Conservation (phyloP, 495 filamentous ascomycete species). For the Annulohypoxylon maeteangense region DNA sequence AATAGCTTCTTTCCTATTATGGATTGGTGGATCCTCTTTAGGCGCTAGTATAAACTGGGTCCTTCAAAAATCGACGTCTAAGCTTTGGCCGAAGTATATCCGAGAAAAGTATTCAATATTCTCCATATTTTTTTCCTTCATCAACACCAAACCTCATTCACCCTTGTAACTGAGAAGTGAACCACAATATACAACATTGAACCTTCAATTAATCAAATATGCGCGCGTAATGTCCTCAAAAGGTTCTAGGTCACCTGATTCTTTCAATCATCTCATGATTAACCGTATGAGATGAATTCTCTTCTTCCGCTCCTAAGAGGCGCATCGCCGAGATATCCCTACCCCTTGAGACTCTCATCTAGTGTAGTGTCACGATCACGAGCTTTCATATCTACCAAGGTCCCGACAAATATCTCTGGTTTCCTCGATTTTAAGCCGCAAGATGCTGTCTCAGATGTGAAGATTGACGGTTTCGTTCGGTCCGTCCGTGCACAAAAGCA, state of each 20-base stretch:
- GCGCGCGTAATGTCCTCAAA: conserved; percentile 14
- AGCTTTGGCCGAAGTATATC: conserved; percentile 22
- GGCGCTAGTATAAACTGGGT: conserved; percentile 20
- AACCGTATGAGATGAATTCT: conserved; percentile 36
- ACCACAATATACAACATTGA: conserved; percentile 13
- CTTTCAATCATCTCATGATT: conserved; percentile 4
- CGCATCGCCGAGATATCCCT: conserved; percentile 27
- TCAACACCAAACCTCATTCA: conserved; percentile 3
- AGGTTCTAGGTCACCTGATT: conserved; percentile 3
- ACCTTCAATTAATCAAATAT: conserved; percentile 16
- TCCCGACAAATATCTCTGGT: conserved; percentile 32
- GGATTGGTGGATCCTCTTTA: neutral
- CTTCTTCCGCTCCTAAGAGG: conserved; percentile 34
- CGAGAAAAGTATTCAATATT: conserved; percentile 5
- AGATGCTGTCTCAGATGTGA: conserved; percentile 49
- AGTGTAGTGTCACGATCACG: conserved; percentile 17
- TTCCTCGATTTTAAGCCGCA: conserved; percentile 46
- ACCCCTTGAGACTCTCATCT: conserved; percentile 31
- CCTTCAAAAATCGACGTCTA: conserved; percentile 7
- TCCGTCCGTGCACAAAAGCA: conserved; percentile 88
- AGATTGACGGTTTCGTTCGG: conserved; percentile 81
- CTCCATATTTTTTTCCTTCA: conserved; percentile 10
- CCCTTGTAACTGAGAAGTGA: conserved; percentile 9
- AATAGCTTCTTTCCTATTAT: neutral
- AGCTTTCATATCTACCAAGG: conserved; percentile 43